These are phyloP conservation scores for Calonectria pteridis DNA, from an alignment of 2,329 filamentous ascomycete species.

Conservation along the genomic window DNA sequence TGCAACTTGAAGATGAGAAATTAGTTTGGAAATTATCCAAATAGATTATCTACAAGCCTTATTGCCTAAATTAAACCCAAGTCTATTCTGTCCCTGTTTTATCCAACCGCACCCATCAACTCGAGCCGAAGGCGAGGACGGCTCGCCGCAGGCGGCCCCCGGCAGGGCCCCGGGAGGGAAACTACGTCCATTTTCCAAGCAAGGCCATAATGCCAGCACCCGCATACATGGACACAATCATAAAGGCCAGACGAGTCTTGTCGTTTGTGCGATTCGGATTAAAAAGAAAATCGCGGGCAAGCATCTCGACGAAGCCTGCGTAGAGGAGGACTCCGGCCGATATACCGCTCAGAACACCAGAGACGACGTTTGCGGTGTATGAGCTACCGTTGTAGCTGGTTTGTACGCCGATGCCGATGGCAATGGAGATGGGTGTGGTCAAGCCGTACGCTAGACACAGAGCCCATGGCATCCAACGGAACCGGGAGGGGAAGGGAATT, in stretches of 20 bases:
- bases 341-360: not conserved
- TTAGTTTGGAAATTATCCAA: not conserved
- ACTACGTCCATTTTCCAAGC: not conserved
- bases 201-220: not conserved
- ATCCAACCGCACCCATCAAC: not conserved
- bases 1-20: slow-evolving; percentile 14
- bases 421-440: not conserved
- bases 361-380: not conserved
- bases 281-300: not conserved
- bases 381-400: not conserved
- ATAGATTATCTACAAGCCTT: not conserved
- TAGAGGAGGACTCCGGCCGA: not conserved
- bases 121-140: not conserved
- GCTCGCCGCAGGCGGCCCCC: not conserved
- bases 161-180: not conserved
- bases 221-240: not conserved
- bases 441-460: not conserved
- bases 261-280: slow-evolving; percentile 1
- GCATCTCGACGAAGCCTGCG: not conserved
- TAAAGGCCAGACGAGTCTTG: not conserved
- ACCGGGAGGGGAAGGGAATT: not conserved
- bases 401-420: not conserved
- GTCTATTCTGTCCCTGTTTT: not conserved
- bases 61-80: not conserved
- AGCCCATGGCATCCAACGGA: not conserved